Evolutionary conservation across 345 rosid genomes (phyloP), one percentile per base, ranked within the genome.

Genomic region (Cochlearia excelsa): DNA sequence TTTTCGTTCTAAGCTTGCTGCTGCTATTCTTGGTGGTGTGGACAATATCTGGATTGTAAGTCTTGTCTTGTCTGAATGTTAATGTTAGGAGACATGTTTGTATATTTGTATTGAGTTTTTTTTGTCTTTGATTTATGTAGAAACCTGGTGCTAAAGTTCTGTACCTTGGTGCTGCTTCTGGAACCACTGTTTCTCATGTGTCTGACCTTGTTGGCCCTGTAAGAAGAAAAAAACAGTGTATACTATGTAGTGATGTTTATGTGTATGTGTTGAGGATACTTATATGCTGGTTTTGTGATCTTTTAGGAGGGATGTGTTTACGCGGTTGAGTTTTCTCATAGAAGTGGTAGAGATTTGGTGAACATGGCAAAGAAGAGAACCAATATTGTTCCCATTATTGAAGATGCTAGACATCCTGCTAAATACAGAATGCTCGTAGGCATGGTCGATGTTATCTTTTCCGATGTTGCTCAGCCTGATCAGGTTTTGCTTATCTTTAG

Each of bases 391-490:
- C 97, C 97, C 47, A 94, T 87, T 49, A 94, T 94, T 66, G 99
- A 94, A 47, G 97, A 94, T 87, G 97, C 99, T 39, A 86, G 99
- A 65, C 96, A 90, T 77, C 99, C 99, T 8, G 77, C 91, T 16
- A 94, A 94, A 73, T 94, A 94, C 73, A 76, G 99, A 26, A 94
- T 90, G 99, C 79, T 94, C 51, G 91, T 94, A n/a, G 96, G 96
- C 64, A 94, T 94, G 99, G 97, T 94, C 46, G 99, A 94, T 84
- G 97, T 94, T 11, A 84, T 94, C 48, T 94, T 94, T 76, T 87
- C 99, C 33, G 99, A 94, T 78, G 99, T 94, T 82, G 97, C 99
- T 39, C 99, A 94, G 67, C 99, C 99, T 0, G 99, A 94, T 78
- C 96, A 94, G 96, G 99, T 94, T 16, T 63, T 79, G 77, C 61